These are phyloP conservation scores for Fusarium sp. DNA, from an alignment of 2,329 filamentous ascomycete genomes.

Conservation along the genomic window DNA sequence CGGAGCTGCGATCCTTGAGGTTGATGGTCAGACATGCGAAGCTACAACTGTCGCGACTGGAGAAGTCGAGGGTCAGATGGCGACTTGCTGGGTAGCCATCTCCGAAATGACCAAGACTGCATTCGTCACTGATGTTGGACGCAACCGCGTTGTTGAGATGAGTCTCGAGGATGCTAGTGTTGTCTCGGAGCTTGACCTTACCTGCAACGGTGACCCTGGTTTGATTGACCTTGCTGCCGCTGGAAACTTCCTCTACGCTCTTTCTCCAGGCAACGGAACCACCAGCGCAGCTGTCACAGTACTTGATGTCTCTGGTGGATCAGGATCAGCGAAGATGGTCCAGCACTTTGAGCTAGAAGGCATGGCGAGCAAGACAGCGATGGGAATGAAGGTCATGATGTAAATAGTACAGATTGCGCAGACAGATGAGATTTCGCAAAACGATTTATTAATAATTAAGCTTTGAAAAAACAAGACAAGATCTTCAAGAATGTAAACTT, in stretches of 20 bases:
- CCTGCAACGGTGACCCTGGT: slow-evolving; percentile 61
- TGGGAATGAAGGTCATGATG: slow-evolving; percentile 22
- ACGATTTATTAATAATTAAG: not conserved
- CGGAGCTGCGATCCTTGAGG: slow-evolving; percentile 62
- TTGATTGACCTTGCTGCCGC: slow-evolving; percentile 66
- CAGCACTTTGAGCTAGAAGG: slow-evolving; percentile 50
- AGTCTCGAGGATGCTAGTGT: slow-evolving; percentile 62
- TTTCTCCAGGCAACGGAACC: slow-evolving; percentile 65
- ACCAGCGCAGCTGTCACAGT: slow-evolving; percentile 53
- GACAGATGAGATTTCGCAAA: not conserved
- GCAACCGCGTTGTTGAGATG: slow-evolving; percentile 69
- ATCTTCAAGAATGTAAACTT: not conserved
- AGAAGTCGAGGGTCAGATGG: slow-evolving; percentile 62
- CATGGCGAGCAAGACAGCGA: slow-evolving; percentile 22
- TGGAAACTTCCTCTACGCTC: slow-evolving; percentile 68
- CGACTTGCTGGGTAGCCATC: slow-evolving; percentile 70
- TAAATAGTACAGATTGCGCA: not conserved
- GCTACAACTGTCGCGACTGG: slow-evolving; percentile 54
- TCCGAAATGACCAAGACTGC: slow-evolving; percentile 61
- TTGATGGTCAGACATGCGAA: slow-evolving; percentile 50
- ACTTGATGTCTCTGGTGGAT: slow-evolving; percentile 47
- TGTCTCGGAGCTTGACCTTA: slow-evolving; percentile 56
- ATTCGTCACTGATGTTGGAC: slow-evolving; percentile 68
- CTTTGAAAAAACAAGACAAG: not conserved
- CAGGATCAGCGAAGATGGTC: slow-evolving; percentile 42